These are phyloP conservation scores for Margaritispora aquatica DNA, from an alignment of 495 filamentous ascomycete genomes.

Conservation along the genomic window DNA sequence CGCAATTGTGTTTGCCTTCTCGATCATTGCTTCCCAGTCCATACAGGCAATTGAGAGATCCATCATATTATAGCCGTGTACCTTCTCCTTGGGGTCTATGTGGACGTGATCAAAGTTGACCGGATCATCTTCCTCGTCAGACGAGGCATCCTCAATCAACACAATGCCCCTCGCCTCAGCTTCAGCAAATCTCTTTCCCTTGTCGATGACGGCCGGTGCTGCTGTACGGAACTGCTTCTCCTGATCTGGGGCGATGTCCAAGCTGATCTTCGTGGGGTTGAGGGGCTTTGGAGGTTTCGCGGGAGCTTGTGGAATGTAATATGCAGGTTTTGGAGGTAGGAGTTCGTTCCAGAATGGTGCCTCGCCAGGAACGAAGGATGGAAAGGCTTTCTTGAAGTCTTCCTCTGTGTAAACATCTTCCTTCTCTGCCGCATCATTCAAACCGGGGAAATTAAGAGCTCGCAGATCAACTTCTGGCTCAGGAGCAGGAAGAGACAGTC, in stretches of 20 bases:
- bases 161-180: constrained; percentile 52
- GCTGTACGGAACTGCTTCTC: constrained; percentile 70
- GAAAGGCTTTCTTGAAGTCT: constrained; percentile 63
- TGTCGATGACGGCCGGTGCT: constrained; percentile 27
- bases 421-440: constrained; percentile 42
- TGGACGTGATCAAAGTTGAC: constrained; percentile 42
- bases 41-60: constrained; percentile 76
- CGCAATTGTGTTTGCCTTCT: constrained; percentile 13
- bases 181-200: constrained; percentile 47
- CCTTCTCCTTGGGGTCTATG: constrained; percentile 54
- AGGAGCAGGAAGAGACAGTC: constrained; percentile 9
- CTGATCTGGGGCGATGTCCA: constrained; percentile 78
- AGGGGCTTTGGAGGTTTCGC: constrained; percentile 72
- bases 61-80: constrained; percentile 63
- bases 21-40: constrained; percentile 68
- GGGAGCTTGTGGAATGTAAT: constrained; percentile 63
- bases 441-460: constrained; percentile 36
- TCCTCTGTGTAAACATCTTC: constrained; percentile 56
- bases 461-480: constrained; percentile 20
- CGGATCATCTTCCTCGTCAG: constrained; percentile 46
- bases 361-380: constrained; percentile 58
- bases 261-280: constrained; percentile 75
- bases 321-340: constrained; percentile 65
- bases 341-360: constrained; percentile 66
- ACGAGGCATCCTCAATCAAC: constrained; percentile 43